phyloP scores from a whole-genome alignment of 2,329 filamentous ascomycete species.

The Canariomyces notabilis region DNA sequence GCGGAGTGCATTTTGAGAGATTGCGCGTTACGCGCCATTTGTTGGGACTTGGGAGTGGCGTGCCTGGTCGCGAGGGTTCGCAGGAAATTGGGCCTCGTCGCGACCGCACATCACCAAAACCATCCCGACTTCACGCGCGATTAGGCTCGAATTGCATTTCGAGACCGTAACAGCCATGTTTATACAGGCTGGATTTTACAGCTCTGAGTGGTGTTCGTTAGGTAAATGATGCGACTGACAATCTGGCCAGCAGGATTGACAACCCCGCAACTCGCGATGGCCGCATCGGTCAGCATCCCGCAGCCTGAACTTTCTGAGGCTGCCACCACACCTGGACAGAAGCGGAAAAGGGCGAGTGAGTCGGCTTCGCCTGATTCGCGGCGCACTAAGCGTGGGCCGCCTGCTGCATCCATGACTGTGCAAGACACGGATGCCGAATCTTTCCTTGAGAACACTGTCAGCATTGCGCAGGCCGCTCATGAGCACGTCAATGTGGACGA shows the following conservation, averaged over 20 bases:
- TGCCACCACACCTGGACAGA: slow-evolving; percentile 43
- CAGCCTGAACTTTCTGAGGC: slow-evolving; percentile 44
- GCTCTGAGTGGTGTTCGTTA: neutral
- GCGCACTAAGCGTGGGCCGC: slow-evolving; percentile 46
- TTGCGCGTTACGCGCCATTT: neutral
- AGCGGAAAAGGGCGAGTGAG: slow-evolving; percentile 51
- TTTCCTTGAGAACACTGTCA: slow-evolving; percentile 52
- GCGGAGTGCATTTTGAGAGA: neutral
- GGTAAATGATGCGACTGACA: neutral
- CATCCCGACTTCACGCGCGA: neutral
- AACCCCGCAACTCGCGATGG: slow-evolving; percentile 34
- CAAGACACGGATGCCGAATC: slow-evolving; percentile 41
- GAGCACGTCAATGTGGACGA: slow-evolving; percentile 45
- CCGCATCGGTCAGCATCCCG: slow-evolving; percentile 42
- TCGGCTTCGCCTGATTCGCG: slow-evolving; percentile 44
- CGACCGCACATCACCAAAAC: neutral
- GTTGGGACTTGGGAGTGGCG: no score
- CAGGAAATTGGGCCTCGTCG: neutral
- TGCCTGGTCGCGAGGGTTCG: neutral
- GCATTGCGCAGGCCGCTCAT: slow-evolving; percentile 38
- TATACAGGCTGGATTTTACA: neutral
- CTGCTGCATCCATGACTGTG: slow-evolving; percentile 41
- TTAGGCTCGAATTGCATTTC: neutral
- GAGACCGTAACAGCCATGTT: neutral
- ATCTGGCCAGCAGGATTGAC: slow-evolving; percentile 13